Percentiles rank a stretch among this genome's conserved stretches.
phyloP scores from a whole-genome alignment of 2,329 filamentous ascomycete genomes.

The Alternaria atra region DNA sequence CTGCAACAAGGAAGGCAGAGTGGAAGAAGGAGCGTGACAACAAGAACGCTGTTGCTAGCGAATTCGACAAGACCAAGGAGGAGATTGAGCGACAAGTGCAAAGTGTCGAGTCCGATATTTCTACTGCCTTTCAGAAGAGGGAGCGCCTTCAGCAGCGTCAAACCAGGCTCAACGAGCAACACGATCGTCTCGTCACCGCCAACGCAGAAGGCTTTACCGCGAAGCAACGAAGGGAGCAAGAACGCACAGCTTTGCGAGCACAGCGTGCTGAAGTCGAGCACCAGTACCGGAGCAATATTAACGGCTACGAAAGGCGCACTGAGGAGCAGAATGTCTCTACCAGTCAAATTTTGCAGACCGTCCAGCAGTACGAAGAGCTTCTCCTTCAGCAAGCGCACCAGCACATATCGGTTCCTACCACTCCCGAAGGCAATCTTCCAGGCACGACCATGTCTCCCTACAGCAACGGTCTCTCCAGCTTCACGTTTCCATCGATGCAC shows the following conservation, averaged over 20 bases:
- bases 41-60: conserved; percentile 60
- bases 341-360: conserved; percentile 47
- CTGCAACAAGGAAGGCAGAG: conserved; percentile 65
- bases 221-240: conserved; percentile 59
- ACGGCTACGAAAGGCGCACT: conserved; percentile 50
- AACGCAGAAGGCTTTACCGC: conserved; percentile 72
- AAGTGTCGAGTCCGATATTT: conserved; percentile 70
- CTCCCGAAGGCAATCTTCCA: conserved; percentile 68
- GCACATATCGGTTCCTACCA: conserved; percentile 55
- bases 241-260: conserved; percentile 49
- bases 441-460: conserved; percentile 57
- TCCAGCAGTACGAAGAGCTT: conserved; percentile 52
- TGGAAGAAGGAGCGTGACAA: conserved; percentile 65
- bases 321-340: conserved; percentile 50
- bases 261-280: conserved; percentile 48
- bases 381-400: conserved; percentile 51
- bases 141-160: conserved; percentile 78
- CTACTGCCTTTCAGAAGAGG: conserved; percentile 70
- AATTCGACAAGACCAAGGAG: conserved; percentile 70
- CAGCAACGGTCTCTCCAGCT: conserved; percentile 47
- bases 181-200: conserved; percentile 74
- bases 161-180: conserved; percentile 75
- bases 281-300: conserved; percentile 51
- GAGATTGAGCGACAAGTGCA: conserved; percentile 70
- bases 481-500: conserved; percentile 48